Evolutionary conservation across 352 stramenopile species (phyloP).

Genomic region (Pythium monospermum): DNA sequence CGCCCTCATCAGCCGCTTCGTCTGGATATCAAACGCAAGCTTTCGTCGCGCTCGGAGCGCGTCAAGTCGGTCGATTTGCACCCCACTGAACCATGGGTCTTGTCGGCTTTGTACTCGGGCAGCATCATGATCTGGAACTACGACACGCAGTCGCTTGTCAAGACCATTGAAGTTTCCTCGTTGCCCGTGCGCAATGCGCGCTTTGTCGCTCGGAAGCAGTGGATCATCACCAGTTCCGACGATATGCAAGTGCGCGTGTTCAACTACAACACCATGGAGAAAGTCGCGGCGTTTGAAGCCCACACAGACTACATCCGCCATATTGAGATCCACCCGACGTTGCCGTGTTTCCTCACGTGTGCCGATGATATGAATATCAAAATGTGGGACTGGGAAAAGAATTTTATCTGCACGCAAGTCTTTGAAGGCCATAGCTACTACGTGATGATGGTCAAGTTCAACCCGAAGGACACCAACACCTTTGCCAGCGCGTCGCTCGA

Average conservation of each 20-base stretch:
- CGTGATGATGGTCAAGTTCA: slow-evolving; percentile 99
- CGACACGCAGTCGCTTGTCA: slow-evolving; percentile 90
- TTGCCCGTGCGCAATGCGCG: slow-evolving; percentile 92
- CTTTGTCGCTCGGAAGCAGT: slow-evolving; percentile 97
- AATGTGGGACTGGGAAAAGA: slow-evolving; percentile 97
- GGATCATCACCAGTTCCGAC: slow-evolving; percentile 94
- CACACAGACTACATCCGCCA: slow-evolving; percentile 99
- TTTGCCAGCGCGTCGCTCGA: slow-evolving; percentile 98
- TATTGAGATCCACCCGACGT: slow-evolving; percentile 94
- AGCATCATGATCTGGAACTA: slow-evolving; percentile 99
- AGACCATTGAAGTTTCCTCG: slow-evolving; percentile 97
- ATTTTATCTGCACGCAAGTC: slow-evolving; percentile 68
- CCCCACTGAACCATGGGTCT: slow-evolving; percentile 96
- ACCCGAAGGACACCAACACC: slow-evolving; percentile 98
- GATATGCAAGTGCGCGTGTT: slow-evolving; percentile 98
- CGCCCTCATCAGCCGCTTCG: slow-evolving; percentile 64
- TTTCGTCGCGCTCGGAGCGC: slow-evolving; percentile 93
- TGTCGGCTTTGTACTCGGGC: slow-evolving; percentile 96
- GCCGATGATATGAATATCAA: slow-evolving; percentile 99
- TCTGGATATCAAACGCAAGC: slow-evolving; percentile 91
- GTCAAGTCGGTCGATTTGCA: slow-evolving; percentile 99
- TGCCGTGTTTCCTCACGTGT: slow-evolving; percentile 95
- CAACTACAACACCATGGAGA: slow-evolving; percentile 99
- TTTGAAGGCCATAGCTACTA: slow-evolving; percentile 96
- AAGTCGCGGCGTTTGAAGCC: slow-evolving; percentile 92